These are phyloP conservation scores for Ascochyta fabae DNA, from an alignment of 2,329 filamentous ascomycete genomes.

Conservation along the genomic window DNA sequence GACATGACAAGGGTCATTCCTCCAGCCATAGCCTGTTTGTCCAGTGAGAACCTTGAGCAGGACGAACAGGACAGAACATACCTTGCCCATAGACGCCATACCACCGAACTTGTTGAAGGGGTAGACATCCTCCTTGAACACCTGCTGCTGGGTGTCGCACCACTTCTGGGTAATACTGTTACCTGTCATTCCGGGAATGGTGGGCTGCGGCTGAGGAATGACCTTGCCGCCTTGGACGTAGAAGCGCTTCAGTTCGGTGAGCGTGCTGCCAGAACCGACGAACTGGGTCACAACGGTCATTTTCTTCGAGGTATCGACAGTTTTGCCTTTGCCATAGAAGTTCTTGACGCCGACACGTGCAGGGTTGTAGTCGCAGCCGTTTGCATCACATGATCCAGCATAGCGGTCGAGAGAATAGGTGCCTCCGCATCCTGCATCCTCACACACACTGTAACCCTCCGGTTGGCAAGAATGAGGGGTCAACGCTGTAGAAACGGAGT, in stretches of 20 bases:
- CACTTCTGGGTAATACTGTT: conserved; percentile 42
- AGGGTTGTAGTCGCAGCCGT: conserved; percentile 67
- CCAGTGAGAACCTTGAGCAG: conserved; percentile 27
- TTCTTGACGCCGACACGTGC: conserved; percentile 68
- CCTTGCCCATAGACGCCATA: conserved; percentile 61
- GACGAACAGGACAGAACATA: conserved; percentile 54
- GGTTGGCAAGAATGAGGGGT: conserved; percentile 69
- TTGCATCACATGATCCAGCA: conserved; percentile 68
- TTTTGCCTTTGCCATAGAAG: conserved; percentile 66
- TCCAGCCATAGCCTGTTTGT: conserved; percentile 60
- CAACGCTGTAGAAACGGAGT: conserved; percentile 66
- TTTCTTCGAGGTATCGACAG: conserved; percentile 49
- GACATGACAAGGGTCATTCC: conserved; percentile 70
- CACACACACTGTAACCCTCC: conserved; percentile 60
- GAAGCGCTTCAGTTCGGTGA: conserved; percentile 53
- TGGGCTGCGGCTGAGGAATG: conserved; percentile 54
- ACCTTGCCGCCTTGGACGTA: conserved; percentile 59
- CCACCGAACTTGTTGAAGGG: conserved; percentile 64
- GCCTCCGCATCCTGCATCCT: conserved; percentile 53
- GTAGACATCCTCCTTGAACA: conserved; percentile 45
- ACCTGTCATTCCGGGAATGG: conserved; percentile 53
- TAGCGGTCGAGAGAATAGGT: conserved; percentile 63
- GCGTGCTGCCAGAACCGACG: conserved; percentile 49
- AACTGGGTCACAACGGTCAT: conserved; percentile 61
- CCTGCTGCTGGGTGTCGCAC: conserved; percentile 39